Evolutionary conservation across 108 stramenopile genomes (phyloP).

Genomic region (Nitzschia sp.): DNA sequence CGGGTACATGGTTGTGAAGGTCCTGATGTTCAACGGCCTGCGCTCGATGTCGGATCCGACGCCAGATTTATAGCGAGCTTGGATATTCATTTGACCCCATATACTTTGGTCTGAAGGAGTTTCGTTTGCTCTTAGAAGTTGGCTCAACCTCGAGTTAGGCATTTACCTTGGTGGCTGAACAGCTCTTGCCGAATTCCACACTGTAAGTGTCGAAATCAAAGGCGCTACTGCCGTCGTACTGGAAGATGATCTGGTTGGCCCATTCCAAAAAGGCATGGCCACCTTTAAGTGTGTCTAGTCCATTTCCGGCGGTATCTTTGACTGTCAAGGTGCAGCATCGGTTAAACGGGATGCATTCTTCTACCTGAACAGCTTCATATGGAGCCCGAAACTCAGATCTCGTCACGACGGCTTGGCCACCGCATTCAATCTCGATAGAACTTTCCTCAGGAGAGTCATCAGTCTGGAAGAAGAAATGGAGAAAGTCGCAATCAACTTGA

Average conservation of each 20-base stretch:
- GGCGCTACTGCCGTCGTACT: background rate
- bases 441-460: background rate
- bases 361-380: background rate
- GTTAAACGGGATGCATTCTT: background rate
- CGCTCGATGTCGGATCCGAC: too few species aligned
- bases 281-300: background rate
- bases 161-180: background rate
- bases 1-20: too few species aligned
- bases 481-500: background rate
- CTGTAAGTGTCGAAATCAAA: background rate
- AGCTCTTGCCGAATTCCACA: background rate
- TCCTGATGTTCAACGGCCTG: too few species aligned
- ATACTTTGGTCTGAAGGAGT: too few species aligned
- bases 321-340: background rate
- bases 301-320: background rate
- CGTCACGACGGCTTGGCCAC: background rate
- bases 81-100: too few species aligned
- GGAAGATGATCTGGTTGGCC: background rate
- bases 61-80: too few species aligned
- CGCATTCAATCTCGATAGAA: background rate
- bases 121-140: too few species aligned
- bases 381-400: background rate
- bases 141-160: too few species aligned
- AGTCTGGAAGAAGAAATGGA: background rate
- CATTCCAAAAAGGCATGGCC: background rate